Base-by-base conservation (phyloP, 257 asterid species). In the Rubia yunnanensis region DNA sequence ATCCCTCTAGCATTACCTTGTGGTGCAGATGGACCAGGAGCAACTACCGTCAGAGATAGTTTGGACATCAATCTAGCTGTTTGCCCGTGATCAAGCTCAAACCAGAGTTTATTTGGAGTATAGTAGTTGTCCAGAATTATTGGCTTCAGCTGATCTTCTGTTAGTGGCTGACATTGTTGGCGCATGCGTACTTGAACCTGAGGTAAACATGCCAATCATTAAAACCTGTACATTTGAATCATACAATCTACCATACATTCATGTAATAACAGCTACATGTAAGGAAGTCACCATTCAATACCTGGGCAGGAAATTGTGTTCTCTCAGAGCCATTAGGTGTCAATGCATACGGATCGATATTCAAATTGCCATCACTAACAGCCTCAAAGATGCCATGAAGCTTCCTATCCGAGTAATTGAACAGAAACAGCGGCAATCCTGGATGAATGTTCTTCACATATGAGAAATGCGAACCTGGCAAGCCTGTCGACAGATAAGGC, bases 231-330 rank as follows among this genome's bases (percentile, higher is more conserved):
- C 24, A 34, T 54, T 57, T 24, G 68, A 5, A 18, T 49, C 56
- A 20, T 48, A 48, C 54, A 48, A n/a, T 11, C 18, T 66, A 54
- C 24, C 11, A 22, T n/a, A 17, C 32, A 65, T 60, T 66, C n/a
- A n/a, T n/a, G n/a, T n/a, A n/a, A n/a, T n/a, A n/a, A n/a, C n/a
- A n/a, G n/a, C n/a, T n/a, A n/a, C 68, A 67, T 44, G 46, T 46
- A 34, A 71, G 22, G 65, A 53, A 50, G 68, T 57, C 39, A 57
- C 60, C 56, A 55, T 30, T 59, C 26, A 68, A 63, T 82, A 87
- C 97, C 95, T 89, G 97, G 56, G 98, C 95, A 50, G 96, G 95
- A 75, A 60, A 87, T 58, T 17, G 70, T 59, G 98, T 87, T 79
- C 78, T 81, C 8, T 78, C 82, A 69, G 87, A 78, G 60, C 97